Evolutionary conservation across 306 rosid species (phyloP), one percentile per base, ranked within the genome.

Genomic region (Mucuna pruriens): DNA sequence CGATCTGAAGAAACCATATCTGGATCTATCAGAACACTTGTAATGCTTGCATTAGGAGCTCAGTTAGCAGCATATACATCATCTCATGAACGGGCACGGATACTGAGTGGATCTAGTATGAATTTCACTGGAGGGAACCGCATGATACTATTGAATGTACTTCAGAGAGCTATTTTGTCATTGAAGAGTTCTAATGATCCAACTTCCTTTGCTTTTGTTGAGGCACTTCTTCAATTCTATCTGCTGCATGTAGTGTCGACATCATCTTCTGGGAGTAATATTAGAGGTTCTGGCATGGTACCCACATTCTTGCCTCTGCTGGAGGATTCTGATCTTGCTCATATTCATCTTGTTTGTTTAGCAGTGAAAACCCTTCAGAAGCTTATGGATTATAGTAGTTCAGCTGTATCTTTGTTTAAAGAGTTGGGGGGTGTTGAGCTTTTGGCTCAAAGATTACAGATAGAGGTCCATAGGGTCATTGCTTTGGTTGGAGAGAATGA

Each of bases 231-330:
- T 88, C 97, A 93, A 86, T 95, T 95, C 81, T 95, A 95, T 88
- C 86, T 95, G 88, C 91, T 95, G 12, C 99, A 95, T 87, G 97
- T 93, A 71, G 97, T 95, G 78, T 95, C 99, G 16, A 91, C 99
- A 3, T 95, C 98, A 16, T 84, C 95, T 78, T 88, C 99, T 4
- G 99, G 99, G 86, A 95, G 90, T 82, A 93, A 90, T 64, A 84
- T 93, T 20, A 88, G 99, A 86, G 97, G 95, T 72, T 95, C 97
- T 68, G 97, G 99, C 85, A 95, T 95, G 99, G 99, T 95, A 87
- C 97, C 99, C 33, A 95, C 97, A 69, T 95, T 95, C 87, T 90
- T 95, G 82, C 97, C 99, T 55, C 91, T 95, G 65, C 82, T 95
- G 90, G 99, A 93, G 86, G 99, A 95, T 90, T 87, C 91, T 84